These are phyloP conservation scores for Bolboschoenus planiculmis DNA, from an alignment of 176 grass and related monocot species.

Conservation along the genomic window DNA sequence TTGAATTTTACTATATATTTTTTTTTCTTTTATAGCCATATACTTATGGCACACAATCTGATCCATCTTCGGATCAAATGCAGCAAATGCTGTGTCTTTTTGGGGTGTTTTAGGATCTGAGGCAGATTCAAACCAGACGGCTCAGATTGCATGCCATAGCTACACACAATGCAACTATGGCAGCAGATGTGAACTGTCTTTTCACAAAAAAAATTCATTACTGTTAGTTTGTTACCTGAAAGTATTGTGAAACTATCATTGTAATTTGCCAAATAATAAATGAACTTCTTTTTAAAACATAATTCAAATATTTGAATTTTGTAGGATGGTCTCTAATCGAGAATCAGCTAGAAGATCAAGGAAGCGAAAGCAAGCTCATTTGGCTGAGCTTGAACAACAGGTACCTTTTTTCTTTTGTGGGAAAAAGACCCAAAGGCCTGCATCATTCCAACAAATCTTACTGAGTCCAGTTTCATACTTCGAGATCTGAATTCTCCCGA, in stretches of 20 bases:
- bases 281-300: not conserved
- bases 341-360: constrained; percentile 85
- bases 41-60: not conserved
- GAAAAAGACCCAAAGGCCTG: not conserved
- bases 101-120: not conserved
- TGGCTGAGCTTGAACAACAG: constrained; percentile 73
- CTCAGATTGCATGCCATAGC: not conserved
- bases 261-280: not conserved
- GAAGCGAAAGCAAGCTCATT: constrained; percentile 94
- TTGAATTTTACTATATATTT: not conserved
- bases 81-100: not conserved
- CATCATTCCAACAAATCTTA: not conserved
- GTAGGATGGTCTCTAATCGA: constrained; percentile 91
- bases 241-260: not conserved
- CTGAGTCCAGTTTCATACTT: not conserved
- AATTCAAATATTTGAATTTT: not conserved
- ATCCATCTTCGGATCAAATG: not conserved
- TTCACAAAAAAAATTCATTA: not conserved
- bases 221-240: not conserved
- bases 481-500: not conserved
- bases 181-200: not conserved
- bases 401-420: constrained; percentile 12
- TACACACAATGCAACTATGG: not conserved
- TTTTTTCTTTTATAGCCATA: not conserved
- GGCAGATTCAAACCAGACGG: not conserved